Conservation (phyloP, 805 yeast species). For the Kluyveromyces siamensis region DNA sequence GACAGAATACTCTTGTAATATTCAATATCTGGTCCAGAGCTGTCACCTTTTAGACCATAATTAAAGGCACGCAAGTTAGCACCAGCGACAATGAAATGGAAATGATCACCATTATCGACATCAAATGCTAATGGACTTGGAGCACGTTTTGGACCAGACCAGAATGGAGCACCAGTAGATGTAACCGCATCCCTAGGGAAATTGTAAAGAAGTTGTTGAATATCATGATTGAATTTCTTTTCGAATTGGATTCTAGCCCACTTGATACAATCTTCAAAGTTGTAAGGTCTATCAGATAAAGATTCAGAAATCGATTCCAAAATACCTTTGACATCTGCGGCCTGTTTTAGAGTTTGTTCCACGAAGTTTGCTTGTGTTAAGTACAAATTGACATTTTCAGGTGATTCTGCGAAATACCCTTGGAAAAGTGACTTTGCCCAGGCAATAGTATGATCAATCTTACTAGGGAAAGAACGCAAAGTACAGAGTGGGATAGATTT, state of each 20-base stretch:
- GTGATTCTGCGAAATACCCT: constrained; percentile 83
- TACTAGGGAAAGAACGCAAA: constrained; percentile 92
- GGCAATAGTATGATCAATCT: constrained; percentile 97
- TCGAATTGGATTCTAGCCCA: constrained; percentile 95
- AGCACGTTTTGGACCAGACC: constrained; percentile 97
- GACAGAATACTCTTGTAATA: constrained; percentile 47
- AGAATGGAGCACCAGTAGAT: constrained; percentile 83
- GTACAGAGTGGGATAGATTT: constrained; percentile 96
- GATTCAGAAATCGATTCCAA: constrained; percentile 71
- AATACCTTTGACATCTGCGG: constrained; percentile 83
- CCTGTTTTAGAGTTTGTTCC: constrained; percentile 82
- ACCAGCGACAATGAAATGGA: constrained; percentile 75
- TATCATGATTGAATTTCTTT: constrained; percentile 74
- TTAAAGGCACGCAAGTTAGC: constrained; percentile 88
- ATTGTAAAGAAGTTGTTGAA: constrained; percentile 81
- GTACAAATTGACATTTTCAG: constrained; percentile 87
- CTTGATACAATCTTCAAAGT: constrained; percentile 85
- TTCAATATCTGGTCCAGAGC: constrained; percentile 38
- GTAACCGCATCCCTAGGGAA: constrained; percentile 94
- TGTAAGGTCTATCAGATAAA: constrained; percentile 73
- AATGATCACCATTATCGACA: constrained; percentile 64
- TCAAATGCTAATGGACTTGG: constrained; percentile 82
- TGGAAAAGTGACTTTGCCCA: constrained; percentile 97
- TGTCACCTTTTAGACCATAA: constrained; percentile 78
- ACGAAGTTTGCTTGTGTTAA: constrained; percentile 87